Percentiles rank a stretch among this genome's conserved stretches.
phyloP scores from a whole-genome alignment of 2,329 filamentous ascomycete genomes.

The Fusarium newnesense region DNA sequence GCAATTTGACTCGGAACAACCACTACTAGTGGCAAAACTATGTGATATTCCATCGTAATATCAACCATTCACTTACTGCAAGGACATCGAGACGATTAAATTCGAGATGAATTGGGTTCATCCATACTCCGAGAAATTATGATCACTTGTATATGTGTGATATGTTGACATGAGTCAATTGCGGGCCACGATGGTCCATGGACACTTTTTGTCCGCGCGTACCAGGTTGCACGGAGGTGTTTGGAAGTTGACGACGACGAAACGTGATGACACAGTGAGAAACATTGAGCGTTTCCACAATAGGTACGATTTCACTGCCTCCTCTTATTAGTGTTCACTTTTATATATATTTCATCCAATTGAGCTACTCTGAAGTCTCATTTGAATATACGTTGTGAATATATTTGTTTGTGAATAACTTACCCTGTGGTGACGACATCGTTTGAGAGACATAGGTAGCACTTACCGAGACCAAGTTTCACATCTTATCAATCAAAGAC shows the following conservation, averaged over 20 bases:
- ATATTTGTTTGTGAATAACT: neutral
- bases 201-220: neutral
- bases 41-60: neutral
- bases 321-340: too few species aligned
- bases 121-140: neutral
- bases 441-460: neutral
- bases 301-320: neutral
- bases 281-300: neutral
- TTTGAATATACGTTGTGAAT: too few species aligned
- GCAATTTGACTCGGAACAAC: neutral
- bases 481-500: slow-evolving; percentile 12
- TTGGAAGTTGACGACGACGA: neutral
- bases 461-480: slow-evolving; percentile 7
- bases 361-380: neutral
- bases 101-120: neutral
- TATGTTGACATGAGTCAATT: neutral
- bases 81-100: neutral
- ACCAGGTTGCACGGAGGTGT: neutral
- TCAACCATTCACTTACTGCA: neutral
- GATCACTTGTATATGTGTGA: neutral
- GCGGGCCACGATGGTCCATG: neutral
- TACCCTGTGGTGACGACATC: slow-evolving; percentile 36
- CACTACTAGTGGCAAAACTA: neutral
- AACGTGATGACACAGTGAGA: neutral
- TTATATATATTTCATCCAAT: neutral